A percentile compares a stretch with the other conserved stretches of the same genome.
These are phyloP conservation scores for Elongisporangium undulatum DNA, from an alignment of 352 stramenopile genomes.

Conservation along the genomic window DNA sequence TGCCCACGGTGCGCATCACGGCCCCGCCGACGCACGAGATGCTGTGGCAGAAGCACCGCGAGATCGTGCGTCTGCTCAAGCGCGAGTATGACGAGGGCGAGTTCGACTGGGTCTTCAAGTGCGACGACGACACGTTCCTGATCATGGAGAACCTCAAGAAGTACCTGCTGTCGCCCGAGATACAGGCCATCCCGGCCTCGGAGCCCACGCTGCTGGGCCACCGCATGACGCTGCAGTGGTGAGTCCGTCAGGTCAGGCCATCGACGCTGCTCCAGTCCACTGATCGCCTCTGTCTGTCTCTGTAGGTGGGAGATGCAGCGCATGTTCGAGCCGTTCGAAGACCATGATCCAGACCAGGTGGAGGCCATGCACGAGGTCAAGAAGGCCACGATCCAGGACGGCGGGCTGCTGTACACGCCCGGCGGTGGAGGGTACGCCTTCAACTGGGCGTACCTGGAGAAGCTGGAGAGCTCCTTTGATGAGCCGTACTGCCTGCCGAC, in stretches of 20 bases:
- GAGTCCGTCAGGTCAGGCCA: not conserved
- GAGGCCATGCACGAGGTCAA: slow-evolving; percentile 44
- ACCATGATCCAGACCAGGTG: slow-evolving; percentile 58
- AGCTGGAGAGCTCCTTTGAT: slow-evolving; percentile 64
- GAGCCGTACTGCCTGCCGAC: slow-evolving; percentile 68
- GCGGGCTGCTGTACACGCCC: slow-evolving; percentile 80
- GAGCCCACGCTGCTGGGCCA: slow-evolving; percentile 69
- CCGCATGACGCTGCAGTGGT: slow-evolving; percentile 84
- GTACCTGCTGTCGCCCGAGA: slow-evolving; percentile 51
- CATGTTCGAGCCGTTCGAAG: slow-evolving; percentile 58
- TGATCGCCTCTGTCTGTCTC: not conserved
- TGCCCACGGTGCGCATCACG: slow-evolving; percentile 62
- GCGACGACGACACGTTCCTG: slow-evolving; percentile 85
- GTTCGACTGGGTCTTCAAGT: slow-evolving; percentile 88
- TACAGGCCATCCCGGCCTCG: slow-evolving; percentile 21
- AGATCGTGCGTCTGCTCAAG: slow-evolving; percentile 68
- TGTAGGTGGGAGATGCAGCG: slow-evolving; percentile 70
- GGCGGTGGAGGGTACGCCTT: slow-evolving; percentile 79
- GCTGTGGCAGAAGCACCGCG: slow-evolving; percentile 83
- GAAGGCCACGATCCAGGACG: slow-evolving; percentile 33
- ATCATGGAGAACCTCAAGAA: slow-evolving; percentile 84
- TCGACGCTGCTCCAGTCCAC: not conserved
- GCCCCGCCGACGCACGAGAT: slow-evolving; percentile 66
- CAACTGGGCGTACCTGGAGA: slow-evolving; percentile 78
- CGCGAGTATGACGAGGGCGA: slow-evolving; percentile 54